Conservation (phyloP, 306 rosid species). For the Dryas octopetala region DNA sequence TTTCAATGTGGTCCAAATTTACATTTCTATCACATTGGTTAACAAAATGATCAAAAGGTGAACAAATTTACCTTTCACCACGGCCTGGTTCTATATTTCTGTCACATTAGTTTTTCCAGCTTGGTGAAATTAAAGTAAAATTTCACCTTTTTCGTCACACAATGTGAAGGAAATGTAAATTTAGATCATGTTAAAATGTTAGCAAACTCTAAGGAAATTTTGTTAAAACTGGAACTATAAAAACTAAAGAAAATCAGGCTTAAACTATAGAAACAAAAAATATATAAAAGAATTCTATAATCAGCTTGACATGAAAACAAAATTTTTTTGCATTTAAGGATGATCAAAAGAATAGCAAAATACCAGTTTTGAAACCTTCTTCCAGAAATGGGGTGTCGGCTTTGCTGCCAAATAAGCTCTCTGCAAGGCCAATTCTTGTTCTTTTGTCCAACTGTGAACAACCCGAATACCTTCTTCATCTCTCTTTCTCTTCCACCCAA, state of each 20-base stretch:
- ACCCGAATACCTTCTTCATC: constrained; percentile 25
- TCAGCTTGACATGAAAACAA: constrained; percentile 9
- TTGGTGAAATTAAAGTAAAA: neutral
- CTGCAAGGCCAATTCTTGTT: constrained; percentile 66
- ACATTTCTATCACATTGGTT: neutral
- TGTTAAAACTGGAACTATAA: neutral
- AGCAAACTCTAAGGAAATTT: neutral
- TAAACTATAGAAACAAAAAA: neutral
- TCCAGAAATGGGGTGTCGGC: constrained; percentile 92
- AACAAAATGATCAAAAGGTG: neutral
- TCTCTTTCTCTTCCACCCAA: constrained; percentile 51
- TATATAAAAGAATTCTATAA: neutral
- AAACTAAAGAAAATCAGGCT: neutral
- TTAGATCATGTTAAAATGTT: neutral
- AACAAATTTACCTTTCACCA: neutral
- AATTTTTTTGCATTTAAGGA: neutral
- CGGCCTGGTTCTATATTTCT: neutral
- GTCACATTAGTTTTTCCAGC: neutral
- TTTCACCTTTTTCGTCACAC: neutral
- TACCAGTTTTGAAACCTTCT: constrained; percentile 83
- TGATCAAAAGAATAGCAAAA: constrained; percentile 7
- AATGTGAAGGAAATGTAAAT: neutral
- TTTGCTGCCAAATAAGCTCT: constrained; percentile 62
- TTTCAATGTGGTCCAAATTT: neutral
- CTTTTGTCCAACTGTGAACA: constrained; percentile 66